These are phyloP conservation scores for Cyclocybe aegerita DNA, from an alignment of 768 basidiomycete species.

Conservation along the genomic window DNA sequence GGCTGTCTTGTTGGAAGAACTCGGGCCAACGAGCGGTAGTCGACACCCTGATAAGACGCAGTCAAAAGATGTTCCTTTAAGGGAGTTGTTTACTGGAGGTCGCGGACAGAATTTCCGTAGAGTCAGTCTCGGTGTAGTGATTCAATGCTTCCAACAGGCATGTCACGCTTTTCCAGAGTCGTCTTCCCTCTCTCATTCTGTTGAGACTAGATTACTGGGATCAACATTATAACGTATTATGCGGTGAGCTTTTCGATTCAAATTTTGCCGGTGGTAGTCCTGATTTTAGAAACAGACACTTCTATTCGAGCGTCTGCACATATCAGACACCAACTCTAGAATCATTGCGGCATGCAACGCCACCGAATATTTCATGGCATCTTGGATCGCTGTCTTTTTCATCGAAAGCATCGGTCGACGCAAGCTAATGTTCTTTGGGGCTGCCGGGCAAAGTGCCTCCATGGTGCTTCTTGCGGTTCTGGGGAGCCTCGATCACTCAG, in stretches of 20 bases:
- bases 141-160: constrained; percentile 66
- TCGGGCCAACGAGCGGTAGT: constrained; percentile 5
- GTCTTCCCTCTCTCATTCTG: background rate
- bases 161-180: background rate
- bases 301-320: constrained; percentile 57
- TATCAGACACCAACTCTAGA: constrained; percentile 55
- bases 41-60: constrained; percentile 5
- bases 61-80: constrained; percentile 34
- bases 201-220: constrained; percentile 51
- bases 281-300: constrained; percentile 36
- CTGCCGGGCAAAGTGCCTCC: constrained; percentile 54
- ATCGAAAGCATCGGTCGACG: constrained; percentile 76
- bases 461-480: constrained; percentile 62
- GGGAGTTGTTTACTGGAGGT: constrained; percentile 56
- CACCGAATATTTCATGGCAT: constrained; percentile 72
- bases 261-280: background rate
- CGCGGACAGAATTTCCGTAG: constrained; percentile 62
- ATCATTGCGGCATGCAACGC: constrained; percentile 68
- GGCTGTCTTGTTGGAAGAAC: constrained; percentile 44
- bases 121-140: constrained; percentile 51
- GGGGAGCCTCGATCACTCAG: constrained; percentile 48
- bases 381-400: constrained; percentile 66
- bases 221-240: constrained; percentile 65
- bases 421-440: constrained; percentile 69
- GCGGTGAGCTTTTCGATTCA: constrained; percentile 25